A percentile compares a stretch with the other conserved stretches of the same genome.
Conservation (phyloP, 2,329 filamentous ascomycete species). For the Fusarium sp. region DNA sequence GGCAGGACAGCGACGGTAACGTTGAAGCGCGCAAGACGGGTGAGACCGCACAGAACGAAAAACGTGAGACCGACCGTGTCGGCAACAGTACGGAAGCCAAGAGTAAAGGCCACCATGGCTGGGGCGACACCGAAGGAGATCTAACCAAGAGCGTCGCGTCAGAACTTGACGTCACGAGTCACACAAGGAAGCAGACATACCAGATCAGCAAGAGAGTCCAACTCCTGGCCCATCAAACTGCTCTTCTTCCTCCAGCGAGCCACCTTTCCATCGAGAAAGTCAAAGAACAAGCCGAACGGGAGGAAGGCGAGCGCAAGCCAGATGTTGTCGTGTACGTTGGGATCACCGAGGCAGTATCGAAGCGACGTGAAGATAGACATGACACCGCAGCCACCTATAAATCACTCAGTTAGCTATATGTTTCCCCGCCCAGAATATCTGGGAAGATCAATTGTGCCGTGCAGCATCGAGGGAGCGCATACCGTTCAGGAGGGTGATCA, state of each 20-base stretch:
- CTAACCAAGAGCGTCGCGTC: conserved; percentile 58
- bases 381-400: conserved; percentile 80
- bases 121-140: conserved; percentile 96
- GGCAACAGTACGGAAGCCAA: conserved; percentile 85
- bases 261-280: conserved; percentile 97
- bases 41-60: conserved; percentile 95
- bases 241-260: conserved; percentile 97
- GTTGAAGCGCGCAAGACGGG: conserved; percentile 95
- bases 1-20: conserved; percentile 91
- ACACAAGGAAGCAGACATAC: conserved; percentile 62
- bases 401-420: conserved; percentile 10
- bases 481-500: conserved; percentile 88
- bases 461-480: conserved; percentile 34
- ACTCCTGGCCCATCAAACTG: conserved; percentile 96
- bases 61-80: conserved; percentile 86
- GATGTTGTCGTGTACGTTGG: conserved; percentile 74
- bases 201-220: conserved; percentile 95
- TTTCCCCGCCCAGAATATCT: too few species aligned
- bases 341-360: conserved; percentile 86
- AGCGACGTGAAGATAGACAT: conserved; percentile 97
- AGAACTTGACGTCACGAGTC: conserved; percentile 1
- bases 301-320: conserved; percentile 89
- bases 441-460: not conserved
- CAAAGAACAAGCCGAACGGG: conserved; percentile 94
- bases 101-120: conserved; percentile 86